Base-by-base conservation (phyloP, 2,329 filamentous ascomycete genomes). In the Pezicula radicicola region DNA sequence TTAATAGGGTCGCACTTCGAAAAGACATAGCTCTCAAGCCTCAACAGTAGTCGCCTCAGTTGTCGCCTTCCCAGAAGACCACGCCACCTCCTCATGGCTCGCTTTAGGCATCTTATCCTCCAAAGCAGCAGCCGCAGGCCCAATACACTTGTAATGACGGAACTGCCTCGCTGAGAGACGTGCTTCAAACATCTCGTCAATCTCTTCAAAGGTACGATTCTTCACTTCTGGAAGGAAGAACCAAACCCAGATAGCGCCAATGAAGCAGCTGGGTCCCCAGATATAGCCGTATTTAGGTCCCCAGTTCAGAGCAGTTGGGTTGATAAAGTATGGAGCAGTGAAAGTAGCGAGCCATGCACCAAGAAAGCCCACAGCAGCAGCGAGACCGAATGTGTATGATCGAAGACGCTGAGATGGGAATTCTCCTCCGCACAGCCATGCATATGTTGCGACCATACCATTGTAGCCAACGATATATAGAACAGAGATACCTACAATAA, bases 321-420 rank as follows among this genome's bases (percentile, higher is more conserved):
- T 83, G 65, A 84, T 83, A 58, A 83, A 83, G 59, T 83, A 82
- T 0, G 79, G 79, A 2, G 79, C 78, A 0, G 79, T 83, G 57
- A 82, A 83, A 0, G 77, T 80, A 0, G 77, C 77, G 6, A 59
- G 52, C 57, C 57, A 59, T 79, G 79, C 79, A 2, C 76, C 74
- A 9, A 81, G 68, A 63, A 83, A 83, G 0, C 75, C 78, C 19
- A 79, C 66, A 4, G 77, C 75, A 0, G 78, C 75, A 0, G 79
- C 79, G 2, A 79, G 61, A 37, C 80, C 79, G 50, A 83, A 82
- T 0, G 79, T 83, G 56, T 82, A 77, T 0, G 74, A 77, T 12
- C 80, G 75, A 7, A 83, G 70, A 4, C 78, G 71, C 60, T 83
- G 79, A 0, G 78, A 80, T 0, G 79, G 79, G 8, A 83, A 69